Base-by-base conservation (phyloP, 495 filamentous ascomycete genomes). In the Filosporella fistucella region DNA sequence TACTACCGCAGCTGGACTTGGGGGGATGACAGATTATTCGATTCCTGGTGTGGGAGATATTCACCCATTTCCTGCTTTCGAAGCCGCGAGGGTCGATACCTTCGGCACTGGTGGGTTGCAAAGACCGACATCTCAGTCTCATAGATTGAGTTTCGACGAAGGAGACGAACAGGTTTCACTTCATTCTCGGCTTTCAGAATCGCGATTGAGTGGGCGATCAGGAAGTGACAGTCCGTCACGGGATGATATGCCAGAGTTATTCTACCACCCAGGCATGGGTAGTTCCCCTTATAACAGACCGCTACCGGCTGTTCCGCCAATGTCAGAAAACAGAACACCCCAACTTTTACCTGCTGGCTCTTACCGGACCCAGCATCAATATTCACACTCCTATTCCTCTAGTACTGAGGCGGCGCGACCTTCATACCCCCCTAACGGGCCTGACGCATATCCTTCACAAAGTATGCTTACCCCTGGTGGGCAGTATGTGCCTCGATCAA, bases 121-220 rank as follows among this genome's bases (percentile, higher is more conserved):
- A 16, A 77, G 86, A 46, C 52, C 56, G 33, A 44, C 40, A 1
- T 71, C 72, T 0, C 78, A 82, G 49, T 68, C 60, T 17, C 75
- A 84, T 41, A 70, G 89, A 42, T 70, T 91, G 58, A 96, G 91
- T 62, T 97, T 91, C 57, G 93, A 98, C 58, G 91, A 96, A 61
- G 93, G 88, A 0, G 93, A 96, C 58, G 93, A 98, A 55, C 69
- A 59, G 53, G 58, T 26, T 58, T 52, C 54, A 5, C 14, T 60
- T 4, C 49, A 54, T 35, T 51, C 52, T 12, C 57, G 57, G 2
- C 12, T 57, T 69, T 86, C 60, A 1, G 58, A 61, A 25, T 60
- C 57, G 14, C 36, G 57, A 21, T 44, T 38, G 11, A 57, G 57
- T 52, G 57, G 50, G 9, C 40, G 47, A 40, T 55, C 55, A 34